Base-by-base conservation (phyloP, 805 yeast genomes). In the Pichia eremophila region DNA sequence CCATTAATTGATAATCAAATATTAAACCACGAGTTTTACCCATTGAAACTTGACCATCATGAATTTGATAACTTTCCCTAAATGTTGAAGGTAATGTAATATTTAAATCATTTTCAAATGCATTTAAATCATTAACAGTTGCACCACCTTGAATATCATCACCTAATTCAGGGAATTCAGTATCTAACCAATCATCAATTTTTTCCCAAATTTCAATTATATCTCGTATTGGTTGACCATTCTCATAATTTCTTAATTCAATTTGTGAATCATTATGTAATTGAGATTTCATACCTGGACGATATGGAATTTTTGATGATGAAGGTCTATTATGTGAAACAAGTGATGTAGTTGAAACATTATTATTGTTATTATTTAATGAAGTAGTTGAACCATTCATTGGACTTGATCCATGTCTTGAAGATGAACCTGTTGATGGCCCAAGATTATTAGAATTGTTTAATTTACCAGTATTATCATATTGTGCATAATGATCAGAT, bases 11-110 rank as follows among this genome's bases (percentile, higher is more conserved):
- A 54, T 86, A 69, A 4, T 96, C 95, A 62, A 81, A 91, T 37
- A 93, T 62, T 47, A 93, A 67, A 10, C 99, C 93, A 31, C 77
- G 74, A 51, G 86, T 80, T 48, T 80, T 77, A 40, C 89, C 95
- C 51, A 84, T 73, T 38, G 75, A 75, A 49, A 83, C 85, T 68
- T 93, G 99, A 45, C 99, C 99, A 60, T 93, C 98, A 55, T 93
- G 96, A 39, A 84, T 67, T 57, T 80, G 76, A 59, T 77, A 77
- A 41, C 91, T 85, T 40, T 89, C 95, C 46, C 85, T 72, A 8
- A 93, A 87, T 47, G 91, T 86, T 2, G 79, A 69, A 1, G 99
- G 99, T 41, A 93, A 72, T 42, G 72, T 70, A 45, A 87, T 69
- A 41, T 77, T 80, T 59, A 89, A 70, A 63, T 91, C 97, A 56